A percentile compares a stretch with the other conserved stretches of the same genome.
Conservation (phyloP, 345 rosid species). For the Corymbia maculata region DNA sequence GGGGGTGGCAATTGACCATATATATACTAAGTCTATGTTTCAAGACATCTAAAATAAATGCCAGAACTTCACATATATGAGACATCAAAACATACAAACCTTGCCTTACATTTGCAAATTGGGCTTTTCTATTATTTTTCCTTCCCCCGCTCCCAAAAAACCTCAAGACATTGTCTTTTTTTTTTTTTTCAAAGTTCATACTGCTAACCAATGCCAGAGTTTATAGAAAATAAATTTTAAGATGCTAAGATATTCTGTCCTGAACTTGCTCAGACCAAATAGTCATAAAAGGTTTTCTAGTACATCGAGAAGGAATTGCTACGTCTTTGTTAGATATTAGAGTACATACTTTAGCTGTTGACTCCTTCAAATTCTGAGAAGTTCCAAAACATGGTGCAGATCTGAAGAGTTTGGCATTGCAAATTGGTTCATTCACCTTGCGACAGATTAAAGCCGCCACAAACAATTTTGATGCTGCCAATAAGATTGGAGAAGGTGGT, state of each 20-base stretch:
- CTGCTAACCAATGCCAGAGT: not conserved
- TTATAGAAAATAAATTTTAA: not conserved
- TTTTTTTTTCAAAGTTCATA: not conserved
- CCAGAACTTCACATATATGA: not conserved
- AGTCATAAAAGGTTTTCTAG: not conserved
- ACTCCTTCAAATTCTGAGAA: not conserved
- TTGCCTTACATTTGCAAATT: not conserved
- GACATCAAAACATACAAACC: not conserved
- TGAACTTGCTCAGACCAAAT: not conserved
- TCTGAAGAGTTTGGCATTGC: not conserved
- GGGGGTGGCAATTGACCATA: not conserved
- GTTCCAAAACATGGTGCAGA: not conserved
- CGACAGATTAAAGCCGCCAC: conserved; percentile 4
- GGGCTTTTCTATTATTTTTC: not conserved
- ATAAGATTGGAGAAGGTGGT: conserved; percentile 4
- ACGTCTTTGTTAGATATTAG: not conserved
- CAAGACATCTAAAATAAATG: not conserved
- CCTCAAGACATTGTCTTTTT: not conserved
- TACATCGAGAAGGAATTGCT: not conserved
- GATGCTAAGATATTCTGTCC: not conserved
- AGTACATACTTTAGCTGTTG: not conserved
- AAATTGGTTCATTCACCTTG: not conserved
- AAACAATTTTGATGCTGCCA: not conserved
- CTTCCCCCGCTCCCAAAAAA: not conserved
- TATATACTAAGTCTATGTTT: not conserved